A percentile compares a stretch with the other conserved stretches of the same genome.
Conservation (phyloP, 371 early-diverging fungal genomes). For the Mucor sp. region DNA sequence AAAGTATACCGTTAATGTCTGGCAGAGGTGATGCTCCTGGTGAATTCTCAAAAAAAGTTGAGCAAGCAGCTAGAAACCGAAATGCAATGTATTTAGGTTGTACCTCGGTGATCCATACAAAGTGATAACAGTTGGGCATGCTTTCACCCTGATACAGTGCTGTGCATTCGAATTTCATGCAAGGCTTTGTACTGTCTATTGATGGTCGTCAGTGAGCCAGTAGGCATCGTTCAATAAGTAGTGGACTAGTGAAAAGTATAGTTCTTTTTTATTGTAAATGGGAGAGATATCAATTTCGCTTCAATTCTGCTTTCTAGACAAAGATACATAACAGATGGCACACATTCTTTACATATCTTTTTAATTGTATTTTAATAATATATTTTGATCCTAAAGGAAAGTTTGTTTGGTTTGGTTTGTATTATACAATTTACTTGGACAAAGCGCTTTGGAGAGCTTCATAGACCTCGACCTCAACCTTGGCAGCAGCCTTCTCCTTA, state of each 20-base stretch:
- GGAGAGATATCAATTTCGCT: background rate
- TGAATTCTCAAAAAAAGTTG: no score
- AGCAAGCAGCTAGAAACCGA: no score
- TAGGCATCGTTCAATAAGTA: background rate
- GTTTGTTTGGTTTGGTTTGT: background rate
- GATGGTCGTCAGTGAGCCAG: background rate
- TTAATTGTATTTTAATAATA: constrained; percentile 5
- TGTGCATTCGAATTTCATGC: background rate
- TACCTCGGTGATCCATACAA: background rate
- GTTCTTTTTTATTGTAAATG: background rate
- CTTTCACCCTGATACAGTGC: background rate
- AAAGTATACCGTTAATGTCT: no score
- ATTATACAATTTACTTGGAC: constrained; percentile 42
- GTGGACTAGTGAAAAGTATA: background rate
- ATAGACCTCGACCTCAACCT: constrained; percentile 88
- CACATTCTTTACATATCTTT: constrained; percentile 5
- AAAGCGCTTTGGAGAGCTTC: constrained; percentile 80
- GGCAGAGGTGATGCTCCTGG: no score
- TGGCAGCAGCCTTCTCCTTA: constrained; percentile 83
- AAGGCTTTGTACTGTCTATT: background rate
- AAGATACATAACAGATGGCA: background rate
- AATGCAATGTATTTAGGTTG: background rate
- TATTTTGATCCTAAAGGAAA: background rate
- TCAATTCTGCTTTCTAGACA: constrained; percentile 2
- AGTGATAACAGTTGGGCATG: background rate